Base-by-base conservation (phyloP, 2,329 filamentous ascomycete genomes). In the Hymenoscyphus repandus region DNA sequence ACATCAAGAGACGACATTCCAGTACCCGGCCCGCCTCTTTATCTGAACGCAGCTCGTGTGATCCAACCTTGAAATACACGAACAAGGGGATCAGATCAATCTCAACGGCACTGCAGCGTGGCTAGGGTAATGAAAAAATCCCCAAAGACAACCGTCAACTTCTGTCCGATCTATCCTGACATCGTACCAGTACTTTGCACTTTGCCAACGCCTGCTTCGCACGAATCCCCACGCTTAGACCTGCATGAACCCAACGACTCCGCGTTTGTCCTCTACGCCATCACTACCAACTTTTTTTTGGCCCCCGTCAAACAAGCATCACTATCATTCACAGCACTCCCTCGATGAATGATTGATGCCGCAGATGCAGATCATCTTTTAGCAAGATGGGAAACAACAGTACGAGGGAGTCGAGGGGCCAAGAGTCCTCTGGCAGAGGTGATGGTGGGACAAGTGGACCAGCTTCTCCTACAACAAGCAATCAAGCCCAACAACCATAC, bases 331-430 rank as follows among this genome's bases (percentile, higher is more conserved):
- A 45, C 46, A 22, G 32, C 48, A 31, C 27, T 11, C 36, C 46
- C 53, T 62, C 57, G 50, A 60, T 62, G 62, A 59, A 45, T 50
- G 54, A 50, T 51, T 63, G 60, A 64, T 58, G 47, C 49, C 50
- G 38, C 34, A 51, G 38, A 39, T 52, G 58, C 58, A 56, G 50
- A 63, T 61, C 51, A 51, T 47, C 54, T 52, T 46, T 54, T 53
- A 55, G 50, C 53, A 64, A 47, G n/a, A 66, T 66, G 64, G 64
- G 64, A 42, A 65, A 65, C 49, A 64, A 57, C 47, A 61, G 49
- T 40, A 60, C 61, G 12, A 59, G 52, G 49, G 60, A 63, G 53
- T 53, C 62, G 54, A 58, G 62, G 58, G 59, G 58, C 46, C 55
- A 54, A 11, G 62, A 65, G 7, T 38, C 34, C 15, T 46, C 50